Base-by-base conservation (phyloP, 441 rosid genomes). In the Mallotus repandus region DNA sequence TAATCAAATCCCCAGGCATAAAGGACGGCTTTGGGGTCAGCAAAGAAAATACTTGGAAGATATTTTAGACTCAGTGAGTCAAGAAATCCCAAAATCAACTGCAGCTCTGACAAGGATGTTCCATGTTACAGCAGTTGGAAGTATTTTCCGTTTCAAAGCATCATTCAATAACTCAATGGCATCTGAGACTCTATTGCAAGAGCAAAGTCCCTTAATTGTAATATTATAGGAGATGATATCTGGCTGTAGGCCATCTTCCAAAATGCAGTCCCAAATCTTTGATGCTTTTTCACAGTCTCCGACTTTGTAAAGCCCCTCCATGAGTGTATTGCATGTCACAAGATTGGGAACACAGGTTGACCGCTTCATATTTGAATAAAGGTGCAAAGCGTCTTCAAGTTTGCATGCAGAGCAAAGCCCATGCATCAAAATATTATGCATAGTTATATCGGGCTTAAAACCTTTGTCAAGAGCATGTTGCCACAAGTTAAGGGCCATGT, bases 221-320 rank as follows among this genome's bases (percentile, higher is more conserved):
- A 86, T 89, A 78, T 95, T 93, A 77, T 92, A 95, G 46, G 99
- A 91, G 67, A 91, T 84, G 22, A 91, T 89, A 85, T 91, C 97
- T 61, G 90, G 94, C 70, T 77, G 86, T 22, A 89, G 76, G 62
- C 91, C 90, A 45, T 81, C 74, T 80, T 74, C 74, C 45, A 78
- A 74, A 72, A 95, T 91, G 80, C 68, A 77, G 61, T 81, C 78
- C 99, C 96, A 92, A 77, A 92, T 82, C 74, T 79, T 82, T 52
- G 72, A 86, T 19, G 93, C 97, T 73, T 81, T 86, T 69, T 82
- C 78, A 71, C 82, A 81, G 67, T 89, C 86, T 78, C 94, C 68
- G 49, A 76, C 81, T 80, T 83, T 88, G 74, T 83, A 91, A 78
- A 87, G 83, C 78, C 98, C 98, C 72, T 93, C 88, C 93, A 95